Conservation (phyloP, 805 yeast genomes). For the Blastobotrys terrestris region DNA sequence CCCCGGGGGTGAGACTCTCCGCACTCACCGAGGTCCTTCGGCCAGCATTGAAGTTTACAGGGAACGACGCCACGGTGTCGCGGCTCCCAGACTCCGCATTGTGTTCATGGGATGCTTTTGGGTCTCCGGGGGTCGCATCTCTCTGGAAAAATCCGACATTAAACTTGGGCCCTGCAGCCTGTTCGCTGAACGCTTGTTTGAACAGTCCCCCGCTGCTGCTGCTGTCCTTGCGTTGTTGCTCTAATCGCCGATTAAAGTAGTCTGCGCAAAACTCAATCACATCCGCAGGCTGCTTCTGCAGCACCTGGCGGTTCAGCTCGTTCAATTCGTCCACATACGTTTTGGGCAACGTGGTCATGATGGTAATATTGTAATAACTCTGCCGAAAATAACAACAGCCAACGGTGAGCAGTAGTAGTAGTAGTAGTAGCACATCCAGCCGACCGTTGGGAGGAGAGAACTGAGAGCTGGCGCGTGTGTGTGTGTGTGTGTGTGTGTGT, state of each 20-base stretch:
- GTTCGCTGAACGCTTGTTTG: background rate
- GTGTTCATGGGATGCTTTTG: too few relatives aligned
- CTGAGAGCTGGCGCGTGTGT: too few relatives aligned
- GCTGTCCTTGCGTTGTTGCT: slow-evolving; percentile 25
- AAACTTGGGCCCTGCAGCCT: background rate
- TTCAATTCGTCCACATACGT: slow-evolving; percentile 49
- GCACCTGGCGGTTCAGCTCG: slow-evolving; percentile 54
- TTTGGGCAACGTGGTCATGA: slow-evolving; percentile 31
- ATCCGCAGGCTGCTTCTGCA: slow-evolving; percentile 54
- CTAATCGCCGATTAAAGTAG: slow-evolving; percentile 58
- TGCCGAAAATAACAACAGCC: too few relatives aligned
- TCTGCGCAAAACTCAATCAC: slow-evolving; percentile 70
- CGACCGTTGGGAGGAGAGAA: too few relatives aligned
- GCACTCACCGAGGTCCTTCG: slow-evolving; percentile 88
- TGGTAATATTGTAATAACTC: background rate
- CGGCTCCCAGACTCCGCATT: background rate
- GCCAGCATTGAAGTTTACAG: slow-evolving; percentile 61
- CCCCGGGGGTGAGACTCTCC: slow-evolving; percentile 35
- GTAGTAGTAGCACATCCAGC: background rate
- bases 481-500: background rate
- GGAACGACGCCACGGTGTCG: slow-evolving; percentile 19
- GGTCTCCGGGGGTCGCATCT: too few relatives aligned
- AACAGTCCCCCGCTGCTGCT: slow-evolving; percentile 3
- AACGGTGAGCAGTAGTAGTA: too few relatives aligned
- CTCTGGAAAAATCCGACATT: slow-evolving; percentile 1